Evolutionary conservation across 768 basidiomycete genomes (phyloP), one percentile per base, ranked within the genome.

Genomic region (Inosperma sp.): DNA sequence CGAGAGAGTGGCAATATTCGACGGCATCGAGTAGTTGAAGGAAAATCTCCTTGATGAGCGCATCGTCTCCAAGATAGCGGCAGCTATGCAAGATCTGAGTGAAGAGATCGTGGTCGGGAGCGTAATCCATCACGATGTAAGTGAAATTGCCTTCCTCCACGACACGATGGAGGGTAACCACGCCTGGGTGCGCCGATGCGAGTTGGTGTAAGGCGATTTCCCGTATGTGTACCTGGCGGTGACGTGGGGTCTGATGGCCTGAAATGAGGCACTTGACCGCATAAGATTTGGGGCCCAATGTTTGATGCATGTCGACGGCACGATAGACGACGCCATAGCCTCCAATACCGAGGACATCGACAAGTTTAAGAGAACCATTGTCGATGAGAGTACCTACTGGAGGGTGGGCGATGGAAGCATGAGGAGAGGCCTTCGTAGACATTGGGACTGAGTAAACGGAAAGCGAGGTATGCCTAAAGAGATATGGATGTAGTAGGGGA

Each of bases 311-410:
- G 64, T 89, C 88, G 55, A 89, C 74, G 46, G 91, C 94, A 52
- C 91, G 88, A 68, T 96, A 96, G 27, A 96, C 95, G 60, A 94
- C 86, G 57, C 95, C 95, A 65, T 96, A 98, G 41, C 94, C 94
- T 35, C 95, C 95, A 48, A 92, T 83, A 54, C 96, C 95, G 50
- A 98, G 81, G 55, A 95, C 82, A 65, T 89, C 83, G 59, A 89
- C 81, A 59, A 98, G 87, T 71, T 93, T 82, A 56, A 98, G 81
- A 49, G 83, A 76, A 59, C 83, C 87, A 62, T 84, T 80, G 77
- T 94, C 92, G 76, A 98, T 91, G 70, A 82, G 73, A 60, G 86
- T 85, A 49, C 94, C 94, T 62, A 88, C 72, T 59, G 78, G 73
- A 48, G 83, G 82, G 55, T 77, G 75, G 45, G 67, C 73, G 72